Evolutionary conservation across 306 rosid species (phyloP).

Genomic region (Quercus berberidifolia): DNA sequence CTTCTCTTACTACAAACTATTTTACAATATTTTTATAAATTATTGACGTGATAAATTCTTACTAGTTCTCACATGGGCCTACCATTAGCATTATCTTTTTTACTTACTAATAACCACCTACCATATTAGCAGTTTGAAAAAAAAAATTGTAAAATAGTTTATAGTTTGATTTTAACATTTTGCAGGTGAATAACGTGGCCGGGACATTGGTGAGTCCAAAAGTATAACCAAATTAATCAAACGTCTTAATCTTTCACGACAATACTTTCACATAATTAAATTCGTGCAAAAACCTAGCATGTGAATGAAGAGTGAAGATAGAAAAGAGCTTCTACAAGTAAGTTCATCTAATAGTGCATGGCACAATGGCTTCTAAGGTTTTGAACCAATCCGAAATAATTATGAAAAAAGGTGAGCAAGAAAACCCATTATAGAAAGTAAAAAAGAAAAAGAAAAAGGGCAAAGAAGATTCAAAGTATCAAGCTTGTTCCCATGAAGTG

Average conservation of each 20-base stretch:
- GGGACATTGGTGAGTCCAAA: too few species aligned
- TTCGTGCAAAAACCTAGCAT: neutral
- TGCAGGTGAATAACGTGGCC: too few species aligned
- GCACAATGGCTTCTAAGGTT: too few species aligned
- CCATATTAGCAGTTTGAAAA: too few species aligned
- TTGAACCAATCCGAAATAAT: neutral
- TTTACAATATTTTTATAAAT: too few species aligned
- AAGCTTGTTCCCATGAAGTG: neutral
- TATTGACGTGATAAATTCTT: too few species aligned
- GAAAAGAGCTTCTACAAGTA: neutral
- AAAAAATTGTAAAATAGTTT: too few species aligned
- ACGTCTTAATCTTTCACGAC: neutral
- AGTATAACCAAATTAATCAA: too few species aligned
- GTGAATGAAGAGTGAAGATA: neutral
- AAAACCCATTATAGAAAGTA: neutral
- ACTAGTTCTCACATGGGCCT: accelerated
- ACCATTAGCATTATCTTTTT: too few species aligned
- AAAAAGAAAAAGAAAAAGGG: neutral
- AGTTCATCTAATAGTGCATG: neutral
- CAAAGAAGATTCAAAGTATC: neutral
- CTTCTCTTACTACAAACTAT: too few species aligned
- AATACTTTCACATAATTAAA: neutral
- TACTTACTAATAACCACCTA: too few species aligned
- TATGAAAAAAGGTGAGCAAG: neutral
- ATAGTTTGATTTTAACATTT: too few species aligned